Percentiles rank a stretch among this genome's conserved stretches.
Evolutionary conservation across 345 rosid genomes (phyloP).

Genomic region (Nephelium lappaceum): DNA sequence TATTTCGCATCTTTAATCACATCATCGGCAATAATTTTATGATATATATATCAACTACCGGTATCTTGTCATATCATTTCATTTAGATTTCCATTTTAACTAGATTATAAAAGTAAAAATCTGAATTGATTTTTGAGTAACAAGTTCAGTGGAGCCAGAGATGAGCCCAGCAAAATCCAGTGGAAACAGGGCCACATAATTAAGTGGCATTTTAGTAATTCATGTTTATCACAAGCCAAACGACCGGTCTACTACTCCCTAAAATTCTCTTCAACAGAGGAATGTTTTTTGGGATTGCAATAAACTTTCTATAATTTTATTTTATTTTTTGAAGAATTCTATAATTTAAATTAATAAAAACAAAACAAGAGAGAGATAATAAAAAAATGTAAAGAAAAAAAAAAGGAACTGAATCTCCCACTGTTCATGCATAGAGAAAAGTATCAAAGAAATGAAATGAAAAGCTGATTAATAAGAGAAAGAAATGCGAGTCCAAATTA

Average conservation of each 20-base stretch:
- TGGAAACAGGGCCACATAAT: not conserved
- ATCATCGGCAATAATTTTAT: no score
- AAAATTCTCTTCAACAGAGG: conserved; percentile 21
- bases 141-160: not conserved
- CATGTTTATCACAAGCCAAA: not conserved
- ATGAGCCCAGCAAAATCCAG: not conserved
- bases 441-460: conserved; percentile 17
- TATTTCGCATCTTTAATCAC: no score
- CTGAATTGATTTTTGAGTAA: not conserved
- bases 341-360: not conserved
- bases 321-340: no score
- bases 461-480: not conserved
- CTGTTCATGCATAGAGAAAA: conserved; percentile 15
- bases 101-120: no score
- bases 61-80: no score
- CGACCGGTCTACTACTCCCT: not conserved
- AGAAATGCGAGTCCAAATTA: not conserved
- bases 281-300: conserved; percentile 24
- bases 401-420: conserved; percentile 19
- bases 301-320: not conserved
- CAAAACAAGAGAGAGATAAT: not conserved
- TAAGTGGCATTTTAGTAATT: conserved; percentile 14
- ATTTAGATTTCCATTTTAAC: no score
- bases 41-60: no score
- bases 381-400: not conserved